phyloP scores from a whole-genome alignment of 1,284 basidiomycete species.

The Ganoderma lingzhi region DNA sequence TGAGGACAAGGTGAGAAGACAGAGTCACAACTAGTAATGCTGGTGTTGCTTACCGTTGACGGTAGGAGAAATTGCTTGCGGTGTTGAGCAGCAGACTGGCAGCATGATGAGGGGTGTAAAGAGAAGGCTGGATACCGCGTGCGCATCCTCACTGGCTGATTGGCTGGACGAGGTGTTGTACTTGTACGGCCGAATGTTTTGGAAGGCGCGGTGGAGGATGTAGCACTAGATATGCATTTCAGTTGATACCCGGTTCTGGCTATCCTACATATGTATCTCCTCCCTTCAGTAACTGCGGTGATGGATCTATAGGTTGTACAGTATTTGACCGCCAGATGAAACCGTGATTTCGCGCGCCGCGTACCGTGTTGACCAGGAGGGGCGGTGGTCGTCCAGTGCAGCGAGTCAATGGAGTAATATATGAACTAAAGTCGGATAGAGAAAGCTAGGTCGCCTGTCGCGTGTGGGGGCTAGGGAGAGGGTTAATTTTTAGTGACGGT shows the following conservation, averaged over 20 bases:
- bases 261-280: background rate
- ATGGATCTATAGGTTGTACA: background rate
- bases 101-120: constrained; percentile 18
- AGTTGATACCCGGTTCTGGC: background rate
- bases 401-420: too few relatives aligned
- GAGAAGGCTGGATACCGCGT: background rate
- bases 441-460: too few relatives aligned
- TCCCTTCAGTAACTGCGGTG: background rate
- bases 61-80: constrained; percentile 38
- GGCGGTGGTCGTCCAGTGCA: too few relatives aligned
- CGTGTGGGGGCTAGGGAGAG: too few relatives aligned
- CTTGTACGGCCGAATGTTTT: background rate
- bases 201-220: constrained; percentile 6
- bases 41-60: constrained; percentile 2
- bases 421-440: too few relatives aligned
- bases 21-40: background rate
- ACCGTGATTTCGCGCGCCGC: too few relatives aligned
- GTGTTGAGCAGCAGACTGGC: constrained; percentile 32
- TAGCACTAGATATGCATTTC: constrained; percentile 10
- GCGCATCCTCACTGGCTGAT: background rate
- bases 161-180: constrained; percentile 3
- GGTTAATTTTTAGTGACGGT: too few relatives aligned
- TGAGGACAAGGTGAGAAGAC: constrained; percentile 65
- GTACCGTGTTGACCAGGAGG: too few relatives aligned
- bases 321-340: too few relatives aligned